Conservation (phyloP, 2,329 filamentous ascomycete species). For the Fusarium continuum region DNA sequence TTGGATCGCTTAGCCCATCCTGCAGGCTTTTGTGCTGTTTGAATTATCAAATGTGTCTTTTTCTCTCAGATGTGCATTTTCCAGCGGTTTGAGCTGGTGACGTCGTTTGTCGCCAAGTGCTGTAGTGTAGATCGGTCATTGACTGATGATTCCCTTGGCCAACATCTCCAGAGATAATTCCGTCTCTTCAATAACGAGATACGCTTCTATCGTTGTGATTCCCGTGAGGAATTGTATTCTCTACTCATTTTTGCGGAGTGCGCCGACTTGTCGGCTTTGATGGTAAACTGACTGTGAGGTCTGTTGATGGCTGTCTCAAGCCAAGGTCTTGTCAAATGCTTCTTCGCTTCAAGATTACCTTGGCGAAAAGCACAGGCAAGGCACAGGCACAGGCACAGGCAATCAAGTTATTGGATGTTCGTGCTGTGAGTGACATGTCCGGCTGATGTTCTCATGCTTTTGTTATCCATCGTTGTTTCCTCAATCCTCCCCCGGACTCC, state of each 20-base stretch:
- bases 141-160: not conserved
- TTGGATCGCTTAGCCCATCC: not conserved
- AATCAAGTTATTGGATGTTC: not conserved
- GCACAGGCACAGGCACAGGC: not conserved
- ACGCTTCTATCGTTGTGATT: not conserved
- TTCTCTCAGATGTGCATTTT: not conserved
- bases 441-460: not conserved
- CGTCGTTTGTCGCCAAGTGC: slow-evolving; percentile 4
- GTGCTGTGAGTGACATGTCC: slow-evolving; percentile 10
- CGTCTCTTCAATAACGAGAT: not conserved
- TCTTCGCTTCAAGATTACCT: slow-evolving; percentile 19
- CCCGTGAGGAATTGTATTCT: not conserved
- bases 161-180: not conserved
- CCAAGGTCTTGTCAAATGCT: slow-evolving; percentile 39
- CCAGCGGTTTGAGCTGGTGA: not conserved
- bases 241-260: not conserved
- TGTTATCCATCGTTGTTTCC: too few relatives aligned
- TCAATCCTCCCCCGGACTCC: not conserved
- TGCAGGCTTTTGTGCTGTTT: not conserved
- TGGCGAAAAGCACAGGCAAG: slow-evolving; percentile 3
- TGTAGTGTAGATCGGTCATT: not conserved
- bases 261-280: slow-evolving; percentile 4
- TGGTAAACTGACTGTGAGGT: slow-evolving; percentile 2
- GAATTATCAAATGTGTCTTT: not conserved
- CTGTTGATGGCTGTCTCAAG: slow-evolving; percentile 5